A percentile compares a stretch with the other conserved stretches of the same genome.
These are phyloP conservation scores for Hemisphaericaspora nanyangensis DNA, from an alignment of 805 yeast genomes.

Conservation along the genomic window DNA sequence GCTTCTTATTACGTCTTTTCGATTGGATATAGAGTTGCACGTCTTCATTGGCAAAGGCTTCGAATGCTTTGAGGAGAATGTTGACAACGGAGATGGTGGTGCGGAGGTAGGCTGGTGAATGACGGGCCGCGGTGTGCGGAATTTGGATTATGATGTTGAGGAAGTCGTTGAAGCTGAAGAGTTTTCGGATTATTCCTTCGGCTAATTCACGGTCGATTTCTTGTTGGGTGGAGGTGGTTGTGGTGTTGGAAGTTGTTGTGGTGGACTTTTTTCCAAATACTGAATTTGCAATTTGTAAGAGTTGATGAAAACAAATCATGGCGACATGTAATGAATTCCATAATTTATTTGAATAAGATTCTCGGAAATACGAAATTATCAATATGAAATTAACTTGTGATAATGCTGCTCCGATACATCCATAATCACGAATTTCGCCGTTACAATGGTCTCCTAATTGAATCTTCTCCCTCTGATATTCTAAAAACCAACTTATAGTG, in stretches of 20 bases:
- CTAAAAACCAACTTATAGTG: slow-evolving; percentile 71
- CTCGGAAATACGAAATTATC: slow-evolving; percentile 44
- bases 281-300: slow-evolving; percentile 47
- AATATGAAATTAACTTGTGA: slow-evolving; percentile 59
- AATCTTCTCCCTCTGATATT: slow-evolving; percentile 48
- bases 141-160: slow-evolving; percentile 53
- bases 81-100: slow-evolving; percentile 64
- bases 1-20: slow-evolving; percentile 34
- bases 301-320: slow-evolving; percentile 61
- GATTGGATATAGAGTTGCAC: slow-evolving; percentile 46
- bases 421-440: slow-evolving; percentile 27
- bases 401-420: slow-evolving; percentile 51
- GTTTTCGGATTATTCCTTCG: slow-evolving; percentile 55
- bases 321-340: slow-evolving; percentile 68
- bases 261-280: slow-evolving; percentile 32
- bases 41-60: slow-evolving; percentile 58
- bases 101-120: slow-evolving; percentile 58
- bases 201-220: slow-evolving; percentile 41
- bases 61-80: slow-evolving; percentile 62
- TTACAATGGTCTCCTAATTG: neutral
- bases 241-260: slow-evolving; percentile 23
- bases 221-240: slow-evolving; percentile 44
- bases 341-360: slow-evolving; percentile 38
- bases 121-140: slow-evolving; percentile 61
- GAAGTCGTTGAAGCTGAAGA: slow-evolving; percentile 66